Conservation (phyloP, 495 filamentous ascomycete species). For the Talaromyces ruber region DNA sequence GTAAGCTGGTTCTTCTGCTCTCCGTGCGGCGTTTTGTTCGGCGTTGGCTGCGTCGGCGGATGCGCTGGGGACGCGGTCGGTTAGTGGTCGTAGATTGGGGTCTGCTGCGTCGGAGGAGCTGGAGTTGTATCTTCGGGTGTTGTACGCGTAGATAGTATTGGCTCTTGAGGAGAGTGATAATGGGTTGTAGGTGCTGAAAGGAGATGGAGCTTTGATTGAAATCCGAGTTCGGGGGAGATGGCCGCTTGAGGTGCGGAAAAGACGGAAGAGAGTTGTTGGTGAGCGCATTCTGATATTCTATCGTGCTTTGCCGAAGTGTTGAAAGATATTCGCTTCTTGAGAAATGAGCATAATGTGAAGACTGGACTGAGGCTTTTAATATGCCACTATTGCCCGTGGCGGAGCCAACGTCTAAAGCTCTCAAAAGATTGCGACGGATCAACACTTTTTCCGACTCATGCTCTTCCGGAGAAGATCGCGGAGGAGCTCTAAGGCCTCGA, state of each 20-base stretch:
- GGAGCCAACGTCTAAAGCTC: not conserved
- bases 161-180: conserved; percentile 1
- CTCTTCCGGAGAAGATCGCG: conserved; percentile 11
- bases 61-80: conserved; percentile 15
- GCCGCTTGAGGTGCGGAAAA: conserved; percentile 10
- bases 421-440: conserved; percentile 16
- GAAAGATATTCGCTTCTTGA: not conserved
- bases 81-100: conserved; percentile 16
- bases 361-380: not conserved
- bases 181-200: conserved; percentile 7
- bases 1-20: conserved; percentile 60
- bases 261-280: conserved; percentile 7
- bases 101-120: conserved; percentile 12
- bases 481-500: not conserved
- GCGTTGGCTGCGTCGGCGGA: conserved; percentile 22
- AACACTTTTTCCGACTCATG: conserved; percentile 15
- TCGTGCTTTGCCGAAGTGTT: not conserved
- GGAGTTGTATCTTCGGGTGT: conserved; percentile 22
- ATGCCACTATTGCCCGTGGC: not conserved
- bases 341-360: not conserved
- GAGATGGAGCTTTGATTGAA: conserved; percentile 4
- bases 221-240: conserved; percentile 9
- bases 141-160: not conserved
- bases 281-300: conserved; percentile 5
- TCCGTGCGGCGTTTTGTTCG: conserved; percentile 23